Conservation (phyloP, 179 eudicot genomes). For the Gypsophila paniculata region DNA sequence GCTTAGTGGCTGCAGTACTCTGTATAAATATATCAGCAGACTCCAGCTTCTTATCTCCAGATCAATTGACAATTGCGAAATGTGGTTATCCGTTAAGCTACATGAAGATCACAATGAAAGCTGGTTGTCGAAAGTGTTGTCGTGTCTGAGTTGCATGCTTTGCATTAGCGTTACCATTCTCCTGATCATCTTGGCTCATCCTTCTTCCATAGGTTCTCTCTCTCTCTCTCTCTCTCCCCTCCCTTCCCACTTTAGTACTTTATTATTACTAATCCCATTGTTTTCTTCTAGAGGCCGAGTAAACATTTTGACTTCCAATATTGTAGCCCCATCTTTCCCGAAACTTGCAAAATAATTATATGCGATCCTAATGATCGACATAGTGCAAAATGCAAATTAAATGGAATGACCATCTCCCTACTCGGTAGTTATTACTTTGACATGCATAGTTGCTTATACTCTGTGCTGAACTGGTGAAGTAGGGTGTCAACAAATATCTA, state of each 20-base stretch:
- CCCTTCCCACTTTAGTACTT: background rate
- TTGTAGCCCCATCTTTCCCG: background rate
- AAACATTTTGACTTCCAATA: too few relatives aligned
- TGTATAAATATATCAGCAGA: background rate
- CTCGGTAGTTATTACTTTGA: background rate
- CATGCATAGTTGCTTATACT: background rate
- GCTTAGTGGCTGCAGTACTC: background rate
- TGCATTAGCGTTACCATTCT: slow-evolving; percentile 11
- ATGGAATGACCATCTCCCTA: background rate
- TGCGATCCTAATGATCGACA: too few relatives aligned
- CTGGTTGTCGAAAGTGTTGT: background rate
- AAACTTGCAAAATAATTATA: too few relatives aligned
- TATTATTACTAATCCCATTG: too few relatives aligned
- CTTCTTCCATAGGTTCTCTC: slow-evolving; percentile 9
- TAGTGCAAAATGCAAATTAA: too few relatives aligned
- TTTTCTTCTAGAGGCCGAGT: too few relatives aligned
- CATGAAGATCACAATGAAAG: background rate
- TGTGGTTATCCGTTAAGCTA: background rate
- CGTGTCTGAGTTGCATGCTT: slow-evolving; percentile 9
- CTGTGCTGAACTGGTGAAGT: background rate
- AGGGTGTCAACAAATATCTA: slow-evolving; percentile 3
- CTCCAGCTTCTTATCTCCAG: background rate
- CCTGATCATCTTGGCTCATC: background rate
- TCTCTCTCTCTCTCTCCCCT: background rate
- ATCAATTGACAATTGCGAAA: background rate